Conservation (phyloP, 352 stramenopile species). For the Globisporangium viniferum region DNA sequence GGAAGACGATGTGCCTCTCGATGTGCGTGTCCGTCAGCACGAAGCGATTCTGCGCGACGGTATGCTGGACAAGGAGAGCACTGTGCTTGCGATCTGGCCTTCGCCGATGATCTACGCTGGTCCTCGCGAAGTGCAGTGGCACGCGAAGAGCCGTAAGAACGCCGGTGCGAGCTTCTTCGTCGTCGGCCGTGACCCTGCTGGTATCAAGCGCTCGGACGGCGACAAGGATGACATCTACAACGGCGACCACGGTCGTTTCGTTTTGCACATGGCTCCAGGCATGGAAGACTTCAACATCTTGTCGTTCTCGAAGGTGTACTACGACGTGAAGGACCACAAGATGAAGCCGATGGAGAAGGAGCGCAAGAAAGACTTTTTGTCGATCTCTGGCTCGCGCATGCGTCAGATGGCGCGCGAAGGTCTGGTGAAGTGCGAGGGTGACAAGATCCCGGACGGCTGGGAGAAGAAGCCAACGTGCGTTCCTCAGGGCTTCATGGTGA, state of each 20-base stretch:
- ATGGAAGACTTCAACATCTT: slow-evolving; percentile 95
- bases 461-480: slow-evolving; percentile 89
- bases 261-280: slow-evolving; percentile 95
- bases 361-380: slow-evolving; percentile 96
- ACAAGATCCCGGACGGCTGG: slow-evolving; percentile 67
- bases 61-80: slow-evolving; percentile 96
- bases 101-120: slow-evolving; percentile 98
- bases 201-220: slow-evolving; percentile 96
- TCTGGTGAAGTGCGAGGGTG: slow-evolving; percentile 86
- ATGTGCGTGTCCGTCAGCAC: slow-evolving; percentile 97
- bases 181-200: slow-evolving; percentile 95
- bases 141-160: slow-evolving; percentile 96
- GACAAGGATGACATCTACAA: slow-evolving; percentile 96
- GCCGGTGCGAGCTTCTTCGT: slow-evolving; percentile 98
- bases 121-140: slow-evolving; percentile 97
- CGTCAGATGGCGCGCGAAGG: slow-evolving; percentile 93
- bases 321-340: slow-evolving; percentile 96
- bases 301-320: slow-evolving; percentile 97
- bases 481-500: slow-evolving; percentile 98
- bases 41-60: slow-evolving; percentile 90
- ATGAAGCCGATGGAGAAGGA: slow-evolving; percentile 96
- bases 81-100: slow-evolving; percentile 98
- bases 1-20: slow-evolving; percentile 96
- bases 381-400: slow-evolving; percentile 98
- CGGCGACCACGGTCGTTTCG: slow-evolving; percentile 96